These are phyloP conservation scores for Purpureocillium takamizusanense DNA, from an alignment of 2,329 filamentous ascomycete species.

Conservation along the genomic window DNA sequence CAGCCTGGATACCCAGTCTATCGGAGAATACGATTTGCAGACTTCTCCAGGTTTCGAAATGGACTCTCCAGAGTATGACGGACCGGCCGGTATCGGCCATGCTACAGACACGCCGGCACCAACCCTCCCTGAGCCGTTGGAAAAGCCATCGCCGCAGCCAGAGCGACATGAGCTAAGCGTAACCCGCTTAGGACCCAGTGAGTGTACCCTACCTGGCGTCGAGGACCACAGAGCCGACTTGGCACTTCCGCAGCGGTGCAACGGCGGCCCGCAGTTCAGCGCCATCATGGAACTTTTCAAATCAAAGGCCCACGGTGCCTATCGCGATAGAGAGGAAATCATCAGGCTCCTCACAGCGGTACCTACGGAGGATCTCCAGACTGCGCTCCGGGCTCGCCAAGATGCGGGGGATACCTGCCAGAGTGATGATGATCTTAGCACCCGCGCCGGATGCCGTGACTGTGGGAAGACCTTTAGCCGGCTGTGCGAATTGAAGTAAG, in stretches of 20 bases:
- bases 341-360: neutral
- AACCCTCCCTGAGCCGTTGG: too few species aligned
- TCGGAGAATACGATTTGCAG: too few species aligned
- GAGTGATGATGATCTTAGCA: slow-evolving; percentile 8
- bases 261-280: neutral
- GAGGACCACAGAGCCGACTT: neutral
- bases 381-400: slow-evolving; percentile 14
- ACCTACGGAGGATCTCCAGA: neutral
- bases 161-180: neutral
- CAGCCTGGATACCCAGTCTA: too few species aligned
- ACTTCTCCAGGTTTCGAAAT: too few species aligned
- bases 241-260: neutral
- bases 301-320: too few species aligned
- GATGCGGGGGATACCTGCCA: slow-evolving; percentile 5
- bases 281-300: neutral
- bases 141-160: neutral
- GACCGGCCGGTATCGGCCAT: too few species aligned
- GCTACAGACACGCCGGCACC: too few species aligned
- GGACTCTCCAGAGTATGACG: too few species aligned
- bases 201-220: neutral
- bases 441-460: slow-evolving; percentile 19
- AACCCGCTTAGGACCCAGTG: neutral
- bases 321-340: neutral
- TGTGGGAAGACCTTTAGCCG: slow-evolving; percentile 40
- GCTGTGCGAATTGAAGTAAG: slow-evolving; percentile 50